These are phyloP conservation scores for Biscogniauxia mediterranea DNA, from an alignment of 2,329 filamentous ascomycete species.

Conservation along the genomic window DNA sequence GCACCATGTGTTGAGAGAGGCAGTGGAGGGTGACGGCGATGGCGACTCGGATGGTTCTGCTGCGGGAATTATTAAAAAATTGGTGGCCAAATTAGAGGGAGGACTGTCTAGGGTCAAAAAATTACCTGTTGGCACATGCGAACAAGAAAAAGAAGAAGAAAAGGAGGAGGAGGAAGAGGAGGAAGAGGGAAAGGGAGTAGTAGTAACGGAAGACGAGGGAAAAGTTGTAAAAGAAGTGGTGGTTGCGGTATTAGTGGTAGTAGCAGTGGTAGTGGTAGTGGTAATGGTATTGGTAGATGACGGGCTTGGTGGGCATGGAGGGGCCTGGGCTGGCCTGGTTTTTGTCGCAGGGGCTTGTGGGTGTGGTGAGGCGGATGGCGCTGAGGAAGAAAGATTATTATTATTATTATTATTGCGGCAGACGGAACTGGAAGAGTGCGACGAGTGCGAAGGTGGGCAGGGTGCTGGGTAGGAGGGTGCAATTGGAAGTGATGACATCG, in stretches of 20 bases:
- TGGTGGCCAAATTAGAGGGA: conserved; percentile 5
- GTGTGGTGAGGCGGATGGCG: conserved; percentile 6
- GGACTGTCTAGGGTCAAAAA: conserved; percentile 13
- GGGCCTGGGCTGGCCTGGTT: conserved; percentile 1
- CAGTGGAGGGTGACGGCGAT: neutral
- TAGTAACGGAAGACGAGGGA: neutral
- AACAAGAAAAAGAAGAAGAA: neutral
- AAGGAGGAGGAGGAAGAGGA: conserved; percentile 8
- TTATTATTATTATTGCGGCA: neutral
- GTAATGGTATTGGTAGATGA: neutral
- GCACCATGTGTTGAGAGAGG: neutral
- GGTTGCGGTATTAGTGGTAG: neutral
- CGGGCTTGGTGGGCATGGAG: neutral
- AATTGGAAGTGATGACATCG: conserved; percentile 21
- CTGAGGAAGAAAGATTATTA: conserved; percentile 8
- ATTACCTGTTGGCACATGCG: conserved; percentile 13
- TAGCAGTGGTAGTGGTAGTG: neutral
- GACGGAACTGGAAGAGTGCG: conserved; percentile 4
- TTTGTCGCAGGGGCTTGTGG: neutral
- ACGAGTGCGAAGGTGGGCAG: conserved; percentile 5
- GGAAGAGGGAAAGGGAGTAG: neutral
- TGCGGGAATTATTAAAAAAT: conserved; percentile 17
- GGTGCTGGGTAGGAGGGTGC: conserved; percentile 8
- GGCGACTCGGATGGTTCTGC: conserved; percentile 6
- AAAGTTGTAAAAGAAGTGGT: neutral